A percentile compares a stretch with the other conserved stretches of the same genome.
phyloP scores from a whole-genome alignment of 345 rosid genomes.

The Psidium friedrichsthalianum region DNA sequence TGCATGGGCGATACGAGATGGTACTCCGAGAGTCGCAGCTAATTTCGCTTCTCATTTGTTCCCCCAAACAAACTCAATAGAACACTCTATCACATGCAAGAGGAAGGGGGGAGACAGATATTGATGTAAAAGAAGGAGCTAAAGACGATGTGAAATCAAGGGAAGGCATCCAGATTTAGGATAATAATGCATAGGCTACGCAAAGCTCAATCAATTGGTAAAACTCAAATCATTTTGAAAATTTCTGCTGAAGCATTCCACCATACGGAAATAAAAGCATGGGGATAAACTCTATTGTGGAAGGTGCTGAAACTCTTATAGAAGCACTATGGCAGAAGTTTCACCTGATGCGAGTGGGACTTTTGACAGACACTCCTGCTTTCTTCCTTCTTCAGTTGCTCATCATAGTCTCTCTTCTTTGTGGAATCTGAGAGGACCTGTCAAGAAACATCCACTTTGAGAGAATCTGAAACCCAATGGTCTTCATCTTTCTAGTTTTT shows the following conservation, averaged over 20 bases:
- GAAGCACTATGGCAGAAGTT: neutral
- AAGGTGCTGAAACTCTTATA: neutral
- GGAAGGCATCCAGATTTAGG: neutral
- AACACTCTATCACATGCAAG: neutral
- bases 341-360: conserved; percentile 57
- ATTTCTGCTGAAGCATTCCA: neutral
- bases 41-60: neutral
- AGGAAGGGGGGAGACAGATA: neutral
- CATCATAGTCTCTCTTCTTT: conserved; percentile 92
- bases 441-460: conserved; percentile 2
- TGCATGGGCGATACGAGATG: neutral
- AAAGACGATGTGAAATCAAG: neutral
- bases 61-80: neutral
- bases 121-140: neutral
- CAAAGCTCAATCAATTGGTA: neutral
- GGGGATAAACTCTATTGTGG: neutral
- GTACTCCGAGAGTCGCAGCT: neutral
- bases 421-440: conserved; percentile 86
- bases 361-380: conserved; percentile 61
- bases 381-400: conserved; percentile 79
- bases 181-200: neutral
- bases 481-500: neutral
- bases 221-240: neutral
- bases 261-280: neutral
- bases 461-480: conserved; percentile 1